These are phyloP conservation scores for Physcomitrellopsis africana DNA, from an alignment of 225 moss, liverwort and hornwort species.

Conservation along the genomic window DNA sequence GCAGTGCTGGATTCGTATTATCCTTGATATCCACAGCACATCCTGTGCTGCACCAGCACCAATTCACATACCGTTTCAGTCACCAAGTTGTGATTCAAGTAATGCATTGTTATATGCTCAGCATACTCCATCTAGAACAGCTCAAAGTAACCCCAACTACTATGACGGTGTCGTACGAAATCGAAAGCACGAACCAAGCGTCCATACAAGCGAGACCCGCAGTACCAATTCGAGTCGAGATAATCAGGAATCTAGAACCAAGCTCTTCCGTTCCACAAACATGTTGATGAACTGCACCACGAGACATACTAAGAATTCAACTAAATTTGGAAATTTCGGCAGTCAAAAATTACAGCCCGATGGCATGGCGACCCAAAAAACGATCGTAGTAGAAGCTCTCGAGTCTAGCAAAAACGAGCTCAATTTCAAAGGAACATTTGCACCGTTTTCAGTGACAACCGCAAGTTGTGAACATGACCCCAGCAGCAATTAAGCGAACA, in stretches of 20 bases:
- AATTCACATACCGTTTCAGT: not conserved
- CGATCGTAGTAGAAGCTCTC: not conserved
- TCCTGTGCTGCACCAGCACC: conserved; percentile 56
- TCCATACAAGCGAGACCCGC: not conserved
- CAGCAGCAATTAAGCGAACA: too few relatives aligned
- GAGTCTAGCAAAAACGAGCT: not conserved
- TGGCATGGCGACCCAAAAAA: not conserved
- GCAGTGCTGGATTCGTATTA: conserved; percentile 56
- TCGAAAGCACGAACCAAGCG: conserved; percentile 4
- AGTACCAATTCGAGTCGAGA: not conserved
- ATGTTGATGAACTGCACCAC: not conserved
- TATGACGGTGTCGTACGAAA: not conserved
- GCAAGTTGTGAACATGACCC: not conserved
- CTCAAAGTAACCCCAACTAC: not conserved
- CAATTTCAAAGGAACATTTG: too few relatives aligned
- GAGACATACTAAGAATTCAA: not conserved
- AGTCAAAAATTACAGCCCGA: not conserved
- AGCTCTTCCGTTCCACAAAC: not conserved
- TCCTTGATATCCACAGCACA: conserved; percentile 58
- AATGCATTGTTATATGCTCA: not conserved
- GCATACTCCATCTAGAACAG: conserved; percentile 14
- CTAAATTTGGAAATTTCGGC: not conserved
- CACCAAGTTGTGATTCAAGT: conserved; percentile 10
- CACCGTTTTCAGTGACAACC: too few relatives aligned
- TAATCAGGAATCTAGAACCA: not conserved